A percentile compares a stretch with the other conserved stretches of the same genome.
These are phyloP conservation scores for Aspergillus unguis DNA, from an alignment of 2,329 filamentous ascomycete genomes.

Conservation along the genomic window DNA sequence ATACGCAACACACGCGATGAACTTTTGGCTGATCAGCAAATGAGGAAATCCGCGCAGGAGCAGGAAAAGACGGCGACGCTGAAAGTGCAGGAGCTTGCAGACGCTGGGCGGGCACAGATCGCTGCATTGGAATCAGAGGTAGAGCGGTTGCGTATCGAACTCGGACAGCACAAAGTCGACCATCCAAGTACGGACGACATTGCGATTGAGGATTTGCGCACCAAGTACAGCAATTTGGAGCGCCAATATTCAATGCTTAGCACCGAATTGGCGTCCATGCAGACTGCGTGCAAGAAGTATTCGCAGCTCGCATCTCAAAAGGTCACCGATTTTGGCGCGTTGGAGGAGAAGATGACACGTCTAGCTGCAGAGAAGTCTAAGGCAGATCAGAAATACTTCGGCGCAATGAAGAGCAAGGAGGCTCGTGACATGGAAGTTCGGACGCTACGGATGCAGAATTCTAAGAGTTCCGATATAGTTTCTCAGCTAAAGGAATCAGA, in stretches of 20 bases:
- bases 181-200: conserved; percentile 55
- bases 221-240: conserved; percentile 70
- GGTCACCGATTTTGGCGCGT: conserved; percentile 67
- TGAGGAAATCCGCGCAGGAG: conserved; percentile 75
- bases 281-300: conserved; percentile 85
- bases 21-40: conserved; percentile 72
- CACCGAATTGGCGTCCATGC: conserved; percentile 82
- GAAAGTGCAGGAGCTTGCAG: conserved; percentile 75
- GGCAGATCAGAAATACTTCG: conserved; percentile 97
- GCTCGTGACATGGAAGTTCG: conserved; percentile 76
- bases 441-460: conserved; percentile 74
- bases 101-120: conserved; percentile 77
- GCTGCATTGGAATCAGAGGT: conserved; percentile 77
- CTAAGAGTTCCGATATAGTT: conserved; percentile 90
- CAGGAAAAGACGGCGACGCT: conserved; percentile 67
- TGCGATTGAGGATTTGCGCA: conserved; percentile 66
- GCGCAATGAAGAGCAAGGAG: conserved; percentile 90
- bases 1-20: conserved; percentile 84
- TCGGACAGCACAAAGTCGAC: conserved; percentile 47
- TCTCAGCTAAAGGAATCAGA: conserved; percentile 90
- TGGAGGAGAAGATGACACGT: conserved; percentile 74
- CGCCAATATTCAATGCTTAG: conserved; percentile 80
- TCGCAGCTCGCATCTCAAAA: conserved; percentile 83
- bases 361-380: conserved; percentile 87
- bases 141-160: conserved; percentile 61